Evolutionary conservation across 257 asterid species (phyloP).

Genomic region (Fraxinus excelsior): DNA sequence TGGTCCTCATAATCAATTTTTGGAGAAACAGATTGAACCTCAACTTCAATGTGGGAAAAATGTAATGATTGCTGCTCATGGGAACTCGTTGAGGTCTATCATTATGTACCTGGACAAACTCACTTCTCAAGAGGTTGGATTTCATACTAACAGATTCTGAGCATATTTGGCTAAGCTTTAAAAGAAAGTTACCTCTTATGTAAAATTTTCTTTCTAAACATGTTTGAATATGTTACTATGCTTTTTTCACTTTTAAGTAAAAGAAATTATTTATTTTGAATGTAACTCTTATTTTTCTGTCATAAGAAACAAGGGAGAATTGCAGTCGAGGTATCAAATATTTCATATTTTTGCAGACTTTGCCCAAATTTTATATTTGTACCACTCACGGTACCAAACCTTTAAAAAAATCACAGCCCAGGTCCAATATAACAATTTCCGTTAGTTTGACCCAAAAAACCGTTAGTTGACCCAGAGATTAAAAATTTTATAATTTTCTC

Average conservation of each 20-base stretch:
- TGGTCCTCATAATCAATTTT: conserved; percentile 12
- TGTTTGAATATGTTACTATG: background rate
- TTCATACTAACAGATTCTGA: background rate
- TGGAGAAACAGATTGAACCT: conserved; percentile 78
- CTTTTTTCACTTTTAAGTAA: background rate
- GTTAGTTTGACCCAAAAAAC: no score
- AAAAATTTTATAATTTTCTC: no score
- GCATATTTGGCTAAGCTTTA: background rate
- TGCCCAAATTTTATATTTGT: no score
- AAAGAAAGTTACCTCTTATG: background rate
- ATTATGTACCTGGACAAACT: conserved; percentile 96
- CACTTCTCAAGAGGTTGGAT: conserved; percentile 85
- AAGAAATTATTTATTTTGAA: background rate
- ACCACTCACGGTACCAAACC: no score
- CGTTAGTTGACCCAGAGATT: no score
- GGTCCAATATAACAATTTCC: no score
- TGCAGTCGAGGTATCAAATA: no score
- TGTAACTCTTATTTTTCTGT: background rate
- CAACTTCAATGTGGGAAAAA: conserved; percentile 74
- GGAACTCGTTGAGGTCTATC: conserved; percentile 94
- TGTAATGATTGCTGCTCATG: conserved; percentile 97
- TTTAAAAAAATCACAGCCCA: no score
- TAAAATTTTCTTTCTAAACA: background rate
- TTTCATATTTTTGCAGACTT: no score
- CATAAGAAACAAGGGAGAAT: no score